A percentile compares a stretch with the other conserved stretches of the same genome.
Evolutionary conservation across 1,284 basidiomycete genomes (phyloP).

Genomic region (Ceratobasidium sp.): DNA sequence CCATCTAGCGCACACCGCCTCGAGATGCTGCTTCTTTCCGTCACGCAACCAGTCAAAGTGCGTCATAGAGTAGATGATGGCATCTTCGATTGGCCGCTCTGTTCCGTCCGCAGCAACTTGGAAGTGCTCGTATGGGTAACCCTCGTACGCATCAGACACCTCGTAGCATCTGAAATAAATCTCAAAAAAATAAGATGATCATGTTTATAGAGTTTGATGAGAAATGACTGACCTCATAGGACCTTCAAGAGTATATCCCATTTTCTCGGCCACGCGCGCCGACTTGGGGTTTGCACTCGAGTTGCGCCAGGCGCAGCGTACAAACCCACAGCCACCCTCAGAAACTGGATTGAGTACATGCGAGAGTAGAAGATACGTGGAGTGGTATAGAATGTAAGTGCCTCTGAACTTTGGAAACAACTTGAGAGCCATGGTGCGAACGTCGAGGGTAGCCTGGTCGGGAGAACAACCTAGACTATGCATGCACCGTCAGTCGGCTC

Average conservation of each 20-base stretch:
- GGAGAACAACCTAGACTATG: conserved; percentile 5
- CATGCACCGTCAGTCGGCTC: no score
- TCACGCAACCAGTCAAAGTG: conserved; percentile 20
- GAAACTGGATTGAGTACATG: conserved; percentile 22
- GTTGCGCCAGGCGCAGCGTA: conserved; percentile 10
- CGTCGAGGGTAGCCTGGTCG: conserved; percentile 17
- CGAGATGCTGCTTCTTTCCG: conserved; percentile 7
- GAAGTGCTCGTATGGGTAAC: conserved; percentile 7
- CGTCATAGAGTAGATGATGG: conserved; percentile 1
- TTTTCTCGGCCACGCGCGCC: conserved; percentile 3
- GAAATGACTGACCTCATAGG: neutral
- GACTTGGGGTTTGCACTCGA: neutral
- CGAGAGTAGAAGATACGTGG: conserved; percentile 6
- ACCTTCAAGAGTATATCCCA: conserved; percentile 17
- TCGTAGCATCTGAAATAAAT: conserved; percentile 5
- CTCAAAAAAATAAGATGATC: no score
- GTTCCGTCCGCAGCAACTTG: neutral
- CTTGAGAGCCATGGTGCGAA: conserved; percentile 4
- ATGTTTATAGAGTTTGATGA: no score
- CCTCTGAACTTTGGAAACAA: conserved; percentile 2
- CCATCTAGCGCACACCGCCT: conserved; percentile 11
- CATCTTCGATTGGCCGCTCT: neutral
- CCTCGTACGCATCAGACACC: conserved; percentile 9
- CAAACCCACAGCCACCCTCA: conserved; percentile 13
- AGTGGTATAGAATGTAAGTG: neutral